Evolutionary conservation across 2,329 filamentous ascomycete species (phyloP), one percentile per base, ranked within the genome.

Genomic region (Gliomastix tumulicola): DNA sequence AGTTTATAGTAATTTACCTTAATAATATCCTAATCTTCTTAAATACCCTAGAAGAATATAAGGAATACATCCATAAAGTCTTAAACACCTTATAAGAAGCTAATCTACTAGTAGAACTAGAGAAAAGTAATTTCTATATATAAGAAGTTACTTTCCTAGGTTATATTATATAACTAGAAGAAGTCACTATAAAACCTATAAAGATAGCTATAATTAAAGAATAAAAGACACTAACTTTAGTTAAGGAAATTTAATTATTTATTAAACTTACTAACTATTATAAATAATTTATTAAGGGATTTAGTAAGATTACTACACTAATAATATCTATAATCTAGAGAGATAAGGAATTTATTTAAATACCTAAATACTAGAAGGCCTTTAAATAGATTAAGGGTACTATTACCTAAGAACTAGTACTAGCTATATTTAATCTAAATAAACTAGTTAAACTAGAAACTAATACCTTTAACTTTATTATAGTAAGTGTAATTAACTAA

Each of bases 401-500:
- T n/a, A n/a, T n/a, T n/a, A n/a, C n/a, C n/a, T n/a, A n/a, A n/a
- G n/a, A n/a, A n/a, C n/a, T n/a, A n/a, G 22, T 40, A 18, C 21
- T 30, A 20, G 32, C 21, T 21, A 21, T 35, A 19, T 18, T 41
- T 28, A 30, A 33, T n/a, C n/a, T n/a, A 38, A 30, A 37, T 15
- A 25, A 19, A n/a, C n/a, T n/a, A n/a, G n/a, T n/a, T n/a, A n/a
- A 9, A 25, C n/a, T 25, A 25, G n/a, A 9, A 25, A 25, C 9
- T 25, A 25, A 9, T 25, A 9, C n/a, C n/a, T 25, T 9, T 9
- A 25, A n/a, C 23, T 25, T 25, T 9, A 25, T 25, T 25, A 9
- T 25, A n/a, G n/a, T n/a, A n/a, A n/a, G n/a, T n/a, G n/a, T n/a
- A n/a, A n/a, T n/a, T n/a, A n/a, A n/a, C n/a, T n/a, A n/a, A n/a